phyloP scores from a whole-genome alignment of 1,139 yeast species.

The Magnusiomyces ingens region DNA sequence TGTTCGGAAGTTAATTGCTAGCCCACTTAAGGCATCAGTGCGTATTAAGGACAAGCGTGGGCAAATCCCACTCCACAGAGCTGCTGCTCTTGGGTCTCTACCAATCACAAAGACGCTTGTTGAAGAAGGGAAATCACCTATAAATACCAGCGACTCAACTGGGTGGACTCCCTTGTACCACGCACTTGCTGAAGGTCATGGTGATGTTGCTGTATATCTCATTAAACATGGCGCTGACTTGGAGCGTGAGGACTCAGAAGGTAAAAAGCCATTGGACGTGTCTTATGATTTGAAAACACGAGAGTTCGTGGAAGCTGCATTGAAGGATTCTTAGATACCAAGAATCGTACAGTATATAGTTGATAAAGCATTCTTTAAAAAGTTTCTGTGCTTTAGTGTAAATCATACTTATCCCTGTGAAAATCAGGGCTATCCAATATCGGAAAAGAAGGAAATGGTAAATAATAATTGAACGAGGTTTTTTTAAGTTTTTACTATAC shows the following conservation, averaged over 20 bases:
- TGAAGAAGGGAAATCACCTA: conserved; percentile 47
- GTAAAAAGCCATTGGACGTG: conserved; percentile 52
- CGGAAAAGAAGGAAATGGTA: too few relatives aligned
- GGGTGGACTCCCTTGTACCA: conserved; percentile 91
- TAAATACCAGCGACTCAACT: conserved; percentile 59
- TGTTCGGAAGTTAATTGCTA: conserved; percentile 45
- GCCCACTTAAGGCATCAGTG: conserved; percentile 47
- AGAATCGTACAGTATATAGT: too few relatives aligned
- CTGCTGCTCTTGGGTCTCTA: conserved; percentile 69
- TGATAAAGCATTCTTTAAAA: too few relatives aligned
- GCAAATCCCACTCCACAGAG: conserved; percentile 70
- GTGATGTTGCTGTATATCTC: conserved; percentile 61
- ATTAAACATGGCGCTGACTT: conserved; percentile 63
- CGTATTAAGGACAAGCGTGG: conserved; percentile 61
- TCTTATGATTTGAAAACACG: conserved; percentile 50
- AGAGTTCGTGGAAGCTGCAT: conserved; percentile 1
- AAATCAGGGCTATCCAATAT: too few relatives aligned
- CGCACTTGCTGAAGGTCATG: conserved; percentile 88
- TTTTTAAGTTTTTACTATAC: too few relatives aligned
- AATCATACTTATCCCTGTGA: too few relatives aligned
- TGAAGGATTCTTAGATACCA: too few relatives aligned
- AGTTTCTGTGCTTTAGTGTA: too few relatives aligned
- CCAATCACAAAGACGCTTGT: conserved; percentile 46
- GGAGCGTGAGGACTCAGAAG: conserved; percentile 43
- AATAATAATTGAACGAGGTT: too few relatives aligned